These are phyloP conservation scores for Phytophthora hybrid DNA, from an alignment of 352 stramenopile species.

Conservation along the genomic window DNA sequence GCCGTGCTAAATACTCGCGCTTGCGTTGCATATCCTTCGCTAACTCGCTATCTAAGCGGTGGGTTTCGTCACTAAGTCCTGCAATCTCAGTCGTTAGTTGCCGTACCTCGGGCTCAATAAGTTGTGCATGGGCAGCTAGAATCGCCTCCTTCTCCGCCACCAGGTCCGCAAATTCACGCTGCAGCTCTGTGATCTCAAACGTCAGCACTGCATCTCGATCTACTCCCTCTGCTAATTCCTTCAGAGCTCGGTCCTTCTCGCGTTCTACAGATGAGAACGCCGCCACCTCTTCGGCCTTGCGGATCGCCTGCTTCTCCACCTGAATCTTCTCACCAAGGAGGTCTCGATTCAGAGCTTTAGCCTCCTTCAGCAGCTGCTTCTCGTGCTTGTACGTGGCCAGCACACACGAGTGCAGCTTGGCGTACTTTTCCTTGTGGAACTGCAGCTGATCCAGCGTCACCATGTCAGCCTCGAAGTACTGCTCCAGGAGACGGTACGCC, in stretches of 20 bases:
- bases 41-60: conserved; percentile 76
- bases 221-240: conserved; percentile 79
- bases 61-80: conserved; percentile 70
- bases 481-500: conserved; percentile 80
- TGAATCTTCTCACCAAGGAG: conserved; percentile 88
- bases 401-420: conserved; percentile 71
- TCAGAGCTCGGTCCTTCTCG: conserved; percentile 80
- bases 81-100: conserved; percentile 76
- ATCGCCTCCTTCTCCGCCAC: conserved; percentile 80
- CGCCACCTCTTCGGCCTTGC: conserved; percentile 82
- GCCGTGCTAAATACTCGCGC: conserved; percentile 61
- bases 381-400: conserved; percentile 86
- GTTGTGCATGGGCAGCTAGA: conserved; percentile 75
- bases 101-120: conserved; percentile 87
- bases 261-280: conserved; percentile 79
- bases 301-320: conserved; percentile 88
- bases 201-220: conserved; percentile 85
- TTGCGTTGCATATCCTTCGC: conserved; percentile 73
- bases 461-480: conserved; percentile 89
- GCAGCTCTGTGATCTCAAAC: conserved; percentile 90
- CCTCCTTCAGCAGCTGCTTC: conserved; percentile 80
- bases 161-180: conserved; percentile 83
- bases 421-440: conserved; percentile 87
- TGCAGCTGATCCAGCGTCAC: conserved; percentile 80
- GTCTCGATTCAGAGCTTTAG: conserved; percentile 87